A percentile compares a stretch with the other conserved stretches of the same genome.
Conservation (phyloP, 192 early-diverging fungal species). For the Podila clonocystis region DNA sequence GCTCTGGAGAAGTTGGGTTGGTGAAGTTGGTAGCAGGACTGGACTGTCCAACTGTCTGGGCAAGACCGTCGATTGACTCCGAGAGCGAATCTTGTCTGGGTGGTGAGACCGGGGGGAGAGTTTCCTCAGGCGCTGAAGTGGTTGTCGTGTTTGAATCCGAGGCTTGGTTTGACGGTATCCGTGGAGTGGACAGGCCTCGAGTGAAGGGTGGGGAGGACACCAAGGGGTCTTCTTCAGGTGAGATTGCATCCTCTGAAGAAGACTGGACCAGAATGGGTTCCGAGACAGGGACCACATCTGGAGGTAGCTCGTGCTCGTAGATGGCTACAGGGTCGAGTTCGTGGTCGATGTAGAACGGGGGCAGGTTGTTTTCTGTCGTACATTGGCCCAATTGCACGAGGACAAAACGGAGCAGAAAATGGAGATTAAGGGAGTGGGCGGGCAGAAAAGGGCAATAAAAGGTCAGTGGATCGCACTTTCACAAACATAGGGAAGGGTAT, state of each 20-base stretch:
- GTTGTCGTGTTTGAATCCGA: background rate
- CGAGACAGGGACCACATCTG: slow-evolving; percentile 8
- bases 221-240: slow-evolving; percentile 27
- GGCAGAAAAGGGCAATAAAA: background rate
- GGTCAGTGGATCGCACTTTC: background rate
- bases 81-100: too few relatives aligned
- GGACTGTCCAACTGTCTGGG: too few relatives aligned
- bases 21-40: too few relatives aligned
- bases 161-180: too few relatives aligned
- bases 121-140: background rate
- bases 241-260: slow-evolving; percentile 1
- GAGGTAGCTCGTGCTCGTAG: slow-evolving; percentile 42
- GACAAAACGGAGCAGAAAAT: background rate
- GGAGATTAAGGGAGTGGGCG: background rate
- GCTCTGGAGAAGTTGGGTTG: background rate
- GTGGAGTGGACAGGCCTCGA: background rate
- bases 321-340: slow-evolving; percentile 43
- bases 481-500: background rate
- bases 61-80: too few relatives aligned
- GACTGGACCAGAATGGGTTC: slow-evolving; percentile 45
- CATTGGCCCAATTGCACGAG: background rate
- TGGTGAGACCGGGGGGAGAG: too few relatives aligned
- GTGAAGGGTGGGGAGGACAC: background rate
- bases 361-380: slow-evolving; percentile 21
- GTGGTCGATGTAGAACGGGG: slow-evolving; percentile 35